Base-by-base conservation (phyloP, 257 asterid species). In the Gentiana macrophylla region DNA sequence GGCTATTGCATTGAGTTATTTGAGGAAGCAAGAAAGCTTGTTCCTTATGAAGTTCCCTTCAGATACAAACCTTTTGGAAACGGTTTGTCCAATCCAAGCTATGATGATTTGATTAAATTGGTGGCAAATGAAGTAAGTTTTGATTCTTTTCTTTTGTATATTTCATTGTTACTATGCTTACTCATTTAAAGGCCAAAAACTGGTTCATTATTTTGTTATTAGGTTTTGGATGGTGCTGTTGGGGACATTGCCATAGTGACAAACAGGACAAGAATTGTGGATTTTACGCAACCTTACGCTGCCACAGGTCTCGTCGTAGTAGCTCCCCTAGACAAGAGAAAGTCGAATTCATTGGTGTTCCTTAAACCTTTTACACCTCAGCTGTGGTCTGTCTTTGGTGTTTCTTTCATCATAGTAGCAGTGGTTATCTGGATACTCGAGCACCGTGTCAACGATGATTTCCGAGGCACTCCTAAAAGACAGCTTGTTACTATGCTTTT, bases 391-490 rank as follows among this genome's bases (percentile, higher is more conserved):
- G 66, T 74, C 62, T 73, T 81, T 1, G 77, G 78, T 78, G 80
- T 68, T 37, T 77, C 77, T 52, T 84, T 84, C 43, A 37, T 79
- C 44, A 67, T 81, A 66, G 64, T 84, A 33, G 86, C 80, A 11
- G 52, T 66, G 1, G 89, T 79, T 12, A 66, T 79, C 34, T 81
- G 89, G 89, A 62, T 78, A 57, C 69, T 78, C 65, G 89, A 81
- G 66, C 85, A 78, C 57, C 65, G 80, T 37, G 51, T 57, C 35
- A 81, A 81, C 52, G 76, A 74, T 47, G 89, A 81, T 7, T 81
- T 81, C 56, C 83, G 85, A 4, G 85, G 94, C 57, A 71, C 85
- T n/a, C 86, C 90, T 13, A 81, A 65, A 54, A 58, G 70, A 69
- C 94, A 84, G 72, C 5, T 76, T 44, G 66, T 67, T 50, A 81